Base-by-base conservation (phyloP, 1,284 basidiomycete genomes). In the Boletellus sp. region DNA sequence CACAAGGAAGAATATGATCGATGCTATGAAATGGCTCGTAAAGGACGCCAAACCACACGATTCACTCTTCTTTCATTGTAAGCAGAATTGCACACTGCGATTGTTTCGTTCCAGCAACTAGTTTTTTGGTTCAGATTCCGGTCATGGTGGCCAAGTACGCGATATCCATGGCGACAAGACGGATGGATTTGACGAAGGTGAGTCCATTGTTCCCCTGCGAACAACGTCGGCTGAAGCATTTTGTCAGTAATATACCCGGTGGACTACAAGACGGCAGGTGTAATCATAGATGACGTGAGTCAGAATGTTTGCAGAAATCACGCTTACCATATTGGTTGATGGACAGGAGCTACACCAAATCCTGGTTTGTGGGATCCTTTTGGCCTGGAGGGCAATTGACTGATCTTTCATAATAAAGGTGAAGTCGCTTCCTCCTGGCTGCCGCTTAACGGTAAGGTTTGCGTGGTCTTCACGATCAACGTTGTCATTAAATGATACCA, bases 1-100 rank as follows among this genome's bases (percentile, higher is more conserved):
- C 0, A 94, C 91, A 0, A 73, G 77, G 45, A 69, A 69, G 49
- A 95, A 95, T 64, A 90, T 96, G 52, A 60, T 91, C n/a, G 73
- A 78, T 20, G 89, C 84, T 1, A 93, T 94, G 88, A 73, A 72
- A 36, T 94, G 92, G 92, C 78, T 95, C n/a, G 88, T 94, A 2
- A 67, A 72, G 21, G 81, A 75, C 49, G 91, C 92, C 1, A 70
- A 73, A 23, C 71, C 78, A 4, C 77, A 94, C 54, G 93, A 94
- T 64, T 84, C 91, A 2, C 69, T 95, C 9, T 91, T 94, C 67
- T 87, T 94, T 66, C 91, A 94, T 58, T 94, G 85, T 85, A 60
- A 45, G 80, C 16, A 30, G 20, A 20, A 25, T 20, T 4, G 0
- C 2, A n/a, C 6, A 16, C 19, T 16, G 38, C 35, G 33, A 41